Percentiles rank a stretch among this genome's conserved stretches.
These are phyloP conservation scores for Beauveria sp. DNA, from an alignment of 2,329 filamentous ascomycete genomes.

Conservation along the genomic window DNA sequence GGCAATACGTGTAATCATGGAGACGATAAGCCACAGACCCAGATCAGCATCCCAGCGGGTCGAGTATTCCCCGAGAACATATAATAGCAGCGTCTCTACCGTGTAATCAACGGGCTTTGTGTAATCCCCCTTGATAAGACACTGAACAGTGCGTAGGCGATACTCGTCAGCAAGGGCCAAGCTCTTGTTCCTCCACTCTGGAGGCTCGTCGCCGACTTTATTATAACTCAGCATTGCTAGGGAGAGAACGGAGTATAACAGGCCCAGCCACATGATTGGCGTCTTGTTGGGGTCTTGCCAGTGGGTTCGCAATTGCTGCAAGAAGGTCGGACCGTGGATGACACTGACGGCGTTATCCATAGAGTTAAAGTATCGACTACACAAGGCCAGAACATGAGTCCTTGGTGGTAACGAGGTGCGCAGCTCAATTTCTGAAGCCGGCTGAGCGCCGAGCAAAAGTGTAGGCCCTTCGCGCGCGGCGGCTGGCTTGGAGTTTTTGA, in stretches of 20 bases:
- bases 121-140: slow-evolving; percentile 67
- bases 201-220: slow-evolving; percentile 70
- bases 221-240: slow-evolving; percentile 73
- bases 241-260: slow-evolving; percentile 69
- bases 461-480: slow-evolving; percentile 59
- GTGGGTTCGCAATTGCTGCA: slow-evolving; percentile 57
- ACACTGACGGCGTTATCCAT: slow-evolving; percentile 64
- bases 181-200: slow-evolving; percentile 64
- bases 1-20: slow-evolving; percentile 48
- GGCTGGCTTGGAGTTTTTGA: slow-evolving; percentile 59
- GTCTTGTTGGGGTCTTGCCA: slow-evolving; percentile 69
- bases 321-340: slow-evolving; percentile 78
- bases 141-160: slow-evolving; percentile 67
- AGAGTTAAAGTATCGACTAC: slow-evolving; percentile 86
- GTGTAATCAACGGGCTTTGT: slow-evolving; percentile 67
- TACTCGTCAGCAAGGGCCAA: slow-evolving; percentile 57
- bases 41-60: slow-evolving; percentile 67
- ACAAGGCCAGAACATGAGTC: slow-evolving; percentile 73
- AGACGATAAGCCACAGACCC: slow-evolving; percentile 53
- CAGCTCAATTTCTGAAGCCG: slow-evolving; percentile 67
- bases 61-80: slow-evolving; percentile 68
- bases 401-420: slow-evolving; percentile 73
- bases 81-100: slow-evolving; percentile 70
- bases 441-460: slow-evolving; percentile 68
- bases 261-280: slow-evolving; percentile 68